A percentile compares a stretch with the other conserved stretches of the same genome.
These are phyloP conservation scores for Suhomyces kilbournensis DNA, from an alignment of 805 yeast genomes.

Conservation along the genomic window DNA sequence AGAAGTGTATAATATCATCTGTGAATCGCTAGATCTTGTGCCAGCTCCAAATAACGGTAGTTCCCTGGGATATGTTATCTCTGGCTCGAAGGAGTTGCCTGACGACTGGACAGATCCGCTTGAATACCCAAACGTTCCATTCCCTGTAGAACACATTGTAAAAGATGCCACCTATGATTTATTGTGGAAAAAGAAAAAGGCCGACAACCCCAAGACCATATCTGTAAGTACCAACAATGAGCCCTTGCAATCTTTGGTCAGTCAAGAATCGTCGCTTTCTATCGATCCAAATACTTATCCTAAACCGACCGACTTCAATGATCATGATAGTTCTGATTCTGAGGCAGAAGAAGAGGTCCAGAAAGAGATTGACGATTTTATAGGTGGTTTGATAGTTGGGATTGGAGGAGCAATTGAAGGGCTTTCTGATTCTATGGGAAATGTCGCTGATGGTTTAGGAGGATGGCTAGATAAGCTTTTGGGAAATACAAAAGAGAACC, in stretches of 20 bases:
- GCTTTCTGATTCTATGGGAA: neutral
- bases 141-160: slow-evolving; percentile 42
- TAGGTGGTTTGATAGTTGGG: neutral
- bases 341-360: neutral
- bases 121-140: slow-evolving; percentile 51
- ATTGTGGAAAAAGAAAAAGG: slow-evolving; percentile 24
- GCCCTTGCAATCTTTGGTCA: slow-evolving; percentile 22
- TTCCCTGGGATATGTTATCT: slow-evolving; percentile 8
- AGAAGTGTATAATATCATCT: slow-evolving; percentile 70
- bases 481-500: neutral
- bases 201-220: slow-evolving; percentile 8
- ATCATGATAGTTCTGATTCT: neutral
- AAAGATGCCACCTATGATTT: slow-evolving; percentile 53
- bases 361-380: neutral
- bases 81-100: slow-evolving; percentile 30
- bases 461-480: neutral
- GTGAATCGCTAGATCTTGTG: slow-evolving; percentile 52
- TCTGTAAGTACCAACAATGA: slow-evolving; percentile 19
- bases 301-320: slow-evolving; percentile 24
- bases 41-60: slow-evolving; percentile 66
- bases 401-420: neutral
- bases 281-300: slow-evolving; percentile 18
- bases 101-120: slow-evolving; percentile 46
- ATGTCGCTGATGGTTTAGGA: neutral
- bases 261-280: slow-evolving; percentile 21